These are phyloP conservation scores for Cytospora mali DNA, from an alignment of 2,329 filamentous ascomycete genomes.

Conservation along the genomic window DNA sequence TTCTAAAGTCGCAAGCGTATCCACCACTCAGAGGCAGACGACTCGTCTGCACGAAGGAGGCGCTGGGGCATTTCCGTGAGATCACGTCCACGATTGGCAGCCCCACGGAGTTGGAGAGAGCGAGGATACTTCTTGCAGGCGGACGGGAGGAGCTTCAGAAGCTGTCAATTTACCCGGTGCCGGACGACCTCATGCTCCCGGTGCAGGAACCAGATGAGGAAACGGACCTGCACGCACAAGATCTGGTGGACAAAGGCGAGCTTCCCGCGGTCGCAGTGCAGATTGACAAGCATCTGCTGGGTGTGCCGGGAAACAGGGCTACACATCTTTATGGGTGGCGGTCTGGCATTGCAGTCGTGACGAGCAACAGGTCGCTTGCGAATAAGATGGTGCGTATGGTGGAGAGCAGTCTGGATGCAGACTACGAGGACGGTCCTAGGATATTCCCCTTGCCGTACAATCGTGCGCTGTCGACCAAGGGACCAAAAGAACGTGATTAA, in stretches of 20 bases:
- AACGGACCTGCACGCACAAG: neutral
- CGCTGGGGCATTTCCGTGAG: constrained; percentile 66
- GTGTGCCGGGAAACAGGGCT: constrained; percentile 16
- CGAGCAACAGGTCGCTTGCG: constrained; percentile 22
- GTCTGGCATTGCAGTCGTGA: constrained; percentile 15
- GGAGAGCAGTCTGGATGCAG: constrained; percentile 18
- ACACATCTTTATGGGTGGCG: constrained; percentile 22
- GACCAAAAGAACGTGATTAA: constrained; percentile 16
- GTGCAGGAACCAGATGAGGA: constrained; percentile 15
- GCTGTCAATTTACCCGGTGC: constrained; percentile 18
- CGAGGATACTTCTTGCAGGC: constrained; percentile 55
- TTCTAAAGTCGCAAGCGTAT: constrained; percentile 58
- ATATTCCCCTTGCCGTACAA: constrained; percentile 23
- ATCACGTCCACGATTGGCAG: constrained; percentile 68
- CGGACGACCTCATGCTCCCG: constrained; percentile 22
- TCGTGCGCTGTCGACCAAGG: constrained; percentile 26
- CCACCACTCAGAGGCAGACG: constrained; percentile 58
- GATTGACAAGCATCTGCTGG: constrained; percentile 17
- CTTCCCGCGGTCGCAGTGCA: constrained; percentile 21
- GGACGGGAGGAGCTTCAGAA: constrained; percentile 13
- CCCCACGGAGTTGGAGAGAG: constrained; percentile 60
- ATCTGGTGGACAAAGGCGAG: constrained; percentile 9
- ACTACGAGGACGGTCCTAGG: constrained; percentile 23
- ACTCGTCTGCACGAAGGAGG: constrained; percentile 68
- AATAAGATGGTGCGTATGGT: constrained; percentile 19